A percentile compares a stretch with the other conserved stretches of the same genome.
Conservation (phyloP, 164 flowering plant species). For the Kingdonia uniflora region DNA sequence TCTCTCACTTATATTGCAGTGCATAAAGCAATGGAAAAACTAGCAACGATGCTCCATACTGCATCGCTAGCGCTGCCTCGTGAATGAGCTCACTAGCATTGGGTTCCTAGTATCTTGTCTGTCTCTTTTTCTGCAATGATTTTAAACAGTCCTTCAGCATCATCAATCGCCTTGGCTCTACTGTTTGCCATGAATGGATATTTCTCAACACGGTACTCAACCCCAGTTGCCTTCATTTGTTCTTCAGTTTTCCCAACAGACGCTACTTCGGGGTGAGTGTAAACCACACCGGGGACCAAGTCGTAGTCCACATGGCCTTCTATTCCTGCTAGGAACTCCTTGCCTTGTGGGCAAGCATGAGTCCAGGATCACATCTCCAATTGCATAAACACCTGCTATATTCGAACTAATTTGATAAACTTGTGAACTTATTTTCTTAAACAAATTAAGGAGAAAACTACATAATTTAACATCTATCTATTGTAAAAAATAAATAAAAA, state of each 20-base stretch:
- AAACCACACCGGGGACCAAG: constrained; percentile 77
- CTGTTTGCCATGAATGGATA: constrained; percentile 87
- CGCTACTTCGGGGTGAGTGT: constrained; percentile 88
- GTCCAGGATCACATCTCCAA: constrained; percentile 90
- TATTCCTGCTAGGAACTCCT: constrained; percentile 81
- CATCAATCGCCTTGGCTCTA: constrained; percentile 82
- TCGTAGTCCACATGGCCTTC: constrained; percentile 82
- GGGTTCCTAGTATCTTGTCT: constrained; percentile 78
- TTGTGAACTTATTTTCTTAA: too few species aligned
- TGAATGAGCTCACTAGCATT: constrained; percentile 92
- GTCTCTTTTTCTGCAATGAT: constrained; percentile 75
- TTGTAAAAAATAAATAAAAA: too few species aligned
- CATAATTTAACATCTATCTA: too few species aligned
- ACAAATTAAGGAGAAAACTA: too few species aligned
- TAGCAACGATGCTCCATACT: constrained; percentile 83
- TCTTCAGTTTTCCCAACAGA: constrained; percentile 86
- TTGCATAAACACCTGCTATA: constrained; percentile 68
- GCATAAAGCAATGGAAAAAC: too few species aligned
- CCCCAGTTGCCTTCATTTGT: constrained; percentile 61
- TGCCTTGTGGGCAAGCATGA: constrained; percentile 90
- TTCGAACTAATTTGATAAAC: constrained; percentile 51
- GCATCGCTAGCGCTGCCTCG: constrained; percentile 74
- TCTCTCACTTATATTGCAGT: too few species aligned
- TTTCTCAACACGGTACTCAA: constrained; percentile 61
- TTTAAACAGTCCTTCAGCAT: constrained; percentile 85